Conservation (phyloP, 2,329 filamentous ascomycete species). For the Helotiales sp. region DNA sequence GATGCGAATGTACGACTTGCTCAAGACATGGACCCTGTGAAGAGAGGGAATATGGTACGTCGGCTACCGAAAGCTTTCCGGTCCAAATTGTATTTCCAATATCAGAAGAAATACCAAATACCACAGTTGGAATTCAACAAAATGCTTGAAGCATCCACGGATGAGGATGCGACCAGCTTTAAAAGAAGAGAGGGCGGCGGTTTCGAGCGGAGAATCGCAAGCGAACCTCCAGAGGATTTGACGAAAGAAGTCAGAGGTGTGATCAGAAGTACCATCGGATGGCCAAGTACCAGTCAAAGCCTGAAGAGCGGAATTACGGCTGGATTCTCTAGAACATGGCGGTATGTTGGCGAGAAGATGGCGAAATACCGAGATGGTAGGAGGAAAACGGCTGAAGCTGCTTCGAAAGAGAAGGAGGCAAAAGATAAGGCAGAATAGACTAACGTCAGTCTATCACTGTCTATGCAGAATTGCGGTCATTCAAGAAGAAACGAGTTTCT, state of each 20-base stretch:
- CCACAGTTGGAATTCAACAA: slow-evolving; percentile 79
- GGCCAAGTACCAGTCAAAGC: slow-evolving; percentile 88
- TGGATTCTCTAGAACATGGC: slow-evolving; percentile 66
- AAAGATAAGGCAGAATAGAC: slow-evolving; percentile 1
- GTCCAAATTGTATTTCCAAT: slow-evolving; percentile 88
- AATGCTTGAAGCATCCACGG: slow-evolving; percentile 76
- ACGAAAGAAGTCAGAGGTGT: slow-evolving; percentile 69
- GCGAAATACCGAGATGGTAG: slow-evolving; percentile 53
- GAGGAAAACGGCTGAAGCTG: slow-evolving; percentile 22
- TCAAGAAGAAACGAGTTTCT: slow-evolving; percentile 15
- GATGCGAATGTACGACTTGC: slow-evolving; percentile 66
- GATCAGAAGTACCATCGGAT: slow-evolving; percentile 84
- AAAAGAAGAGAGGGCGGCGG: slow-evolving; percentile 74
- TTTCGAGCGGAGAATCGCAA: slow-evolving; percentile 84
- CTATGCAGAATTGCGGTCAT: neutral
- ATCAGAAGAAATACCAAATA: slow-evolving; percentile 87
- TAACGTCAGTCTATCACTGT: neutral
- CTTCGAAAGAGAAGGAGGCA: slow-evolving; percentile 12
- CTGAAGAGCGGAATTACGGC: slow-evolving; percentile 82
- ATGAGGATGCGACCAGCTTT: slow-evolving; percentile 69
- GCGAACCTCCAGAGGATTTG: slow-evolving; percentile 66
- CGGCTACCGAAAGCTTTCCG: slow-evolving; percentile 85
- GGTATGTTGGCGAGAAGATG: slow-evolving; percentile 82
- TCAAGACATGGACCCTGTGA: slow-evolving; percentile 91
- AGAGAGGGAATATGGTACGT: slow-evolving; percentile 94